Conservation (phyloP, 345 rosid species). For the Euphorbia tirucalli region DNA sequence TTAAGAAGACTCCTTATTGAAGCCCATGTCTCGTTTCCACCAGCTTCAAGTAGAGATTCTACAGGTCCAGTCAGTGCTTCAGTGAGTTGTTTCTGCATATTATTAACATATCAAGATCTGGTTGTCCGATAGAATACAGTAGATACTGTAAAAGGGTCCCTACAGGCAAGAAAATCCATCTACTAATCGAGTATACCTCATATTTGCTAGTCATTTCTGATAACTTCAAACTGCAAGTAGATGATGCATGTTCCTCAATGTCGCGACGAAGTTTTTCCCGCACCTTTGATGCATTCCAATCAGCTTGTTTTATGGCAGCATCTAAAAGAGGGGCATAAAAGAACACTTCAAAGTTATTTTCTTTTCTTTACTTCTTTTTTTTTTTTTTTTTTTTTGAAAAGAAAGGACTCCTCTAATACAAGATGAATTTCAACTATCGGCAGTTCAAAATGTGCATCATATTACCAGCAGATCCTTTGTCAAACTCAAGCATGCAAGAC, state of each 20-base stretch:
- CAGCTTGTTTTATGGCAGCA: conserved; percentile 53
- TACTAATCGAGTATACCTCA: conserved; percentile 43
- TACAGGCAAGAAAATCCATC: background rate
- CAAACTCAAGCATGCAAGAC: conserved; percentile 57
- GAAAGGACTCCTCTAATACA: background rate
- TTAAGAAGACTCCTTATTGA: conserved; percentile 61
- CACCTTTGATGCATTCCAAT: conserved; percentile 65
- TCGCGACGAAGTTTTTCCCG: conserved; percentile 58
- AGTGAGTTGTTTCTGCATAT: conserved; percentile 52
- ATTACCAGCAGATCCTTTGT: conserved; percentile 63
- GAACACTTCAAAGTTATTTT: background rate
- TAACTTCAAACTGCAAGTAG: conserved; percentile 44
- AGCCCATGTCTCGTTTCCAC: conserved; percentile 59
- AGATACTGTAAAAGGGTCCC: background rate
- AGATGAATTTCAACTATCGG: background rate
- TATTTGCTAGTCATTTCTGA: conserved; percentile 46
- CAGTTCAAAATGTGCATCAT: background rate
- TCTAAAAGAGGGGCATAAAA: conserved; percentile 32
- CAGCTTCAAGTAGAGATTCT: conserved; percentile 59
- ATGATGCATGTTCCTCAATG: conserved; percentile 50
- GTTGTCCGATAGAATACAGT: conserved; percentile 2
- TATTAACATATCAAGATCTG: conserved; percentile 16
- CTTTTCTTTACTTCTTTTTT: background rate
- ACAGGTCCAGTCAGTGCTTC: conserved; percentile 48
- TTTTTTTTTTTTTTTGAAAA: too few species aligned